Percentiles rank a stretch among this genome's conserved stretches.
phyloP scores from a whole-genome alignment of 371 early-diverging fungal species.

The Mortierella sp. region DNA sequence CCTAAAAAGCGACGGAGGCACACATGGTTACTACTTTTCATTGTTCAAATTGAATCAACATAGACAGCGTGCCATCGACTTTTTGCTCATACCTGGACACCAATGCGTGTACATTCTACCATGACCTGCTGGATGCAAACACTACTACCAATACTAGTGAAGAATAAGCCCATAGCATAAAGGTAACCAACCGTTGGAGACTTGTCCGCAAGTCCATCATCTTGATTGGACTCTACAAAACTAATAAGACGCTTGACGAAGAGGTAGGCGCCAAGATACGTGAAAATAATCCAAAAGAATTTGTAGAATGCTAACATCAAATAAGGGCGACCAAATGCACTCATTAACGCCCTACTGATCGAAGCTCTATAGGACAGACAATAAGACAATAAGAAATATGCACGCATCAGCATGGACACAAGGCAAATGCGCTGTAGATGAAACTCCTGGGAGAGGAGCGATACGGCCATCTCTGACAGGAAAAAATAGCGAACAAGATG shows the following conservation, averaged over 20 bases:
- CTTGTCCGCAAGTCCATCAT: background rate
- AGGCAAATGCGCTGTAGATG: background rate
- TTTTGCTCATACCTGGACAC: slow-evolving; percentile 61
- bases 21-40: background rate
- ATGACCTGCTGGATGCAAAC: slow-evolving; percentile 70
- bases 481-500: background rate
- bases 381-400: slow-evolving; percentile 6
- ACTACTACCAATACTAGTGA: slow-evolving; percentile 59
- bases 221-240: slow-evolving; percentile 48
- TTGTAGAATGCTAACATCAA: slow-evolving; percentile 68
- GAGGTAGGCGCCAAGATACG: slow-evolving; percentile 65
- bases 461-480: background rate
- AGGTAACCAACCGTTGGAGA: slow-evolving; percentile 55
- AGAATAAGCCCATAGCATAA: slow-evolving; percentile 24
- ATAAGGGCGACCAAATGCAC: slow-evolving; percentile 65
- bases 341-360: slow-evolving; percentile 58
- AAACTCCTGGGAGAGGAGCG: background rate
- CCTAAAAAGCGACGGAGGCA: slow-evolving; percentile 33
- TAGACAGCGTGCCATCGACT: background rate
- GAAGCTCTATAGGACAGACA: slow-evolving; percentile 38
- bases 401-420: slow-evolving; percentile 25
- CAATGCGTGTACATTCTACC: slow-evolving; percentile 67
- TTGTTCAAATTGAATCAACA: background rate
- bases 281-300: slow-evolving; percentile 69
- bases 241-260: slow-evolving; percentile 60